These are phyloP conservation scores for Fusarium globosum DNA, from an alignment of 2,329 filamentous ascomycete genomes.

Conservation along the genomic window DNA sequence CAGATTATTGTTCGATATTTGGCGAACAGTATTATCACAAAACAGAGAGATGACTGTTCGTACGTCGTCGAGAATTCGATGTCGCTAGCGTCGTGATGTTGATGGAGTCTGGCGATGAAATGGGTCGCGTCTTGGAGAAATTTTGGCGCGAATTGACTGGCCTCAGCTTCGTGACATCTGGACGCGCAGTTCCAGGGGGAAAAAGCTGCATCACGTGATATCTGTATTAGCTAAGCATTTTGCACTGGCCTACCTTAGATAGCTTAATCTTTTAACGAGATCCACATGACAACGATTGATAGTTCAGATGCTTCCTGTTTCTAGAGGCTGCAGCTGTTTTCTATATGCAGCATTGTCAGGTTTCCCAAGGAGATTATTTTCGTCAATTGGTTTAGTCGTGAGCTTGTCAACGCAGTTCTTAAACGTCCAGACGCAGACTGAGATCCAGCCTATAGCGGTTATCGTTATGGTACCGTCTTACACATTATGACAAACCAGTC, in stretches of 20 bases:
- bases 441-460: not conserved
- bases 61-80: slow-evolving; percentile 31
- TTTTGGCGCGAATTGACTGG: slow-evolving; percentile 52
- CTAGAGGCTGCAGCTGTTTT: not conserved
- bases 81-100: slow-evolving; percentile 42
- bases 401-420: not conserved
- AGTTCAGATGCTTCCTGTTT: not conserved
- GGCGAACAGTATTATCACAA: slow-evolving; percentile 2
- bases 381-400: not conserved
- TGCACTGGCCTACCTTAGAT: not conserved
- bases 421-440: not conserved
- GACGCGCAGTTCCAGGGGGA: slow-evolving; percentile 26
- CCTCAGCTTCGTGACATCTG: slow-evolving; percentile 34
- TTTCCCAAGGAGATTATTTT: not conserved
- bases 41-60: slow-evolving; percentile 11
- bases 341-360: not conserved
- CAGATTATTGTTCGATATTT: slow-evolving; percentile 21
- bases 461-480: not conserved
- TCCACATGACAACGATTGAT: not conserved
- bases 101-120: slow-evolving; percentile 43
- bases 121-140: slow-evolving; percentile 52
- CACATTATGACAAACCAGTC: not conserved
- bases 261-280: not conserved
- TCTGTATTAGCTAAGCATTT: not conserved
- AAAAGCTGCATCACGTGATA: slow-evolving; percentile 14